These are phyloP conservation scores for Colletotrichum paranaense DNA, from an alignment of 2,329 filamentous ascomycete genomes.

Conservation along the genomic window DNA sequence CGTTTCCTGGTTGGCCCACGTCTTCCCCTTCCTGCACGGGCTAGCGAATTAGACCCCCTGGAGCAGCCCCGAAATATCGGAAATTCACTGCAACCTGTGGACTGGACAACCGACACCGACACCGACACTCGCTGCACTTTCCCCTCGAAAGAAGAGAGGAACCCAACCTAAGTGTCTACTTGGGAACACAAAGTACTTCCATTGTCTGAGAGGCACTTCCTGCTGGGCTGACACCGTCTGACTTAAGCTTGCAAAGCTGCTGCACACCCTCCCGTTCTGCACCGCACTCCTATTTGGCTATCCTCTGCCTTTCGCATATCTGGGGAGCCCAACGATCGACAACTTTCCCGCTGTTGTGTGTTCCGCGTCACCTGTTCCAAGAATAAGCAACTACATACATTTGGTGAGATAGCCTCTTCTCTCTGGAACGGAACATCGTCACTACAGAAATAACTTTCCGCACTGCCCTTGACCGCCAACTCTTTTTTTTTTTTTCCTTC, in stretches of 20 bases:
- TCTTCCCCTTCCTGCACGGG: conserved; percentile 8
- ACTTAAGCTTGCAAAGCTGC: conserved; percentile 33
- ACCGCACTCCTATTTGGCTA: conserved; percentile 26
- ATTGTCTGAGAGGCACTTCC: conserved; percentile 9
- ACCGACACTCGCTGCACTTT: conserved; percentile 1
- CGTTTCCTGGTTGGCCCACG: conserved; percentile 26
- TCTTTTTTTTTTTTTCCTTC: background rate
- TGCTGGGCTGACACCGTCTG: conserved; percentile 28
- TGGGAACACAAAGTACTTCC: too few relatives aligned
- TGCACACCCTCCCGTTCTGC: conserved; percentile 31
- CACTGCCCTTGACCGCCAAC: conserved; percentile 1
- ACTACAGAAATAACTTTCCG: conserved; percentile 11
- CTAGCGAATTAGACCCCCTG: conserved; percentile 27
- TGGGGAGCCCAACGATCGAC: conserved; percentile 28
- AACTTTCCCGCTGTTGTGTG: conserved; percentile 17
- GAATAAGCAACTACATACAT: conserved; percentile 22
- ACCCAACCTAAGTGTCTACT: too few relatives aligned
- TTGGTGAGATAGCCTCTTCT: conserved; percentile 22
- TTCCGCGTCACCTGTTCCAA: conserved; percentile 31
- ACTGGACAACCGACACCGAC: conserved; percentile 36
- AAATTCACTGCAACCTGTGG: conserved; percentile 33
- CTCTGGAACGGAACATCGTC: conserved; percentile 34
- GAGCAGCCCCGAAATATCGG: conserved; percentile 31
- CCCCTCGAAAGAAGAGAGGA: background rate
- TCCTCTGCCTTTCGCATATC: conserved; percentile 22